Evolutionary conservation across 805 yeast species (phyloP), one percentile per base, ranked within the genome.

Genomic region (Lipomyces anomalus): DNA sequence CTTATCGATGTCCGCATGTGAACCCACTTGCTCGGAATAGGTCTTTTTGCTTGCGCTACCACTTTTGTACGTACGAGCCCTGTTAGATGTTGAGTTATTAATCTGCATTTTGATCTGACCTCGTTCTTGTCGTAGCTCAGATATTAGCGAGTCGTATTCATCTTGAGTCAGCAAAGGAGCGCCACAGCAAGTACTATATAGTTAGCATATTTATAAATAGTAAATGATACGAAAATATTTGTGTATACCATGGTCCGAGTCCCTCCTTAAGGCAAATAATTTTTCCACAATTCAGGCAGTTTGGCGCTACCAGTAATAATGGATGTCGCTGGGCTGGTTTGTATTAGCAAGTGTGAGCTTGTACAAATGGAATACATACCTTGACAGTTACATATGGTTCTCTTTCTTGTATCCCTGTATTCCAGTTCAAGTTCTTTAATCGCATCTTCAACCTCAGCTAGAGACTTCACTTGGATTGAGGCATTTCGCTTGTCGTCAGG

Each of bases 271-370:
- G 73, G 67, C 99, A 92, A 2, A 92, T 85, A 35, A 92, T 85
- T 63, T 88, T 85, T 7, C 99, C 99, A 63, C 99, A 92, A 48
- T 83, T 80, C 34, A 92, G 66, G 58, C 99, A 92, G 61, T 92
- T 92, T 1, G 98, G 97, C 2, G 94, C 92, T 52, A 83, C 74
- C 46, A 85, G 94, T 52, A 87, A 83, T 24, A 92, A 66, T 2
- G 96, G 95, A 60, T 92, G 98, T 48, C 84, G 70, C 0, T 46
- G 56, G 4, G 53, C 57, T 47, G 39, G 11, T 24, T 36, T 11
- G 6, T 6, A 6, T 7, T 6, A 9, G 6, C 11, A 11, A 26
- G 16, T 30, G 5, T 17, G 18, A 6, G 22, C 17, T 6, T 5
- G 6, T 26, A 6, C 13, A 6, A 20, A 22, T 16, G 13, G 30